Percentiles rank a stretch among this genome's conserved stretches.
These are phyloP conservation scores for Neoscytalidium dimidiatum DNA, from an alignment of 2,329 filamentous ascomycete genomes.

Conservation along the genomic window DNA sequence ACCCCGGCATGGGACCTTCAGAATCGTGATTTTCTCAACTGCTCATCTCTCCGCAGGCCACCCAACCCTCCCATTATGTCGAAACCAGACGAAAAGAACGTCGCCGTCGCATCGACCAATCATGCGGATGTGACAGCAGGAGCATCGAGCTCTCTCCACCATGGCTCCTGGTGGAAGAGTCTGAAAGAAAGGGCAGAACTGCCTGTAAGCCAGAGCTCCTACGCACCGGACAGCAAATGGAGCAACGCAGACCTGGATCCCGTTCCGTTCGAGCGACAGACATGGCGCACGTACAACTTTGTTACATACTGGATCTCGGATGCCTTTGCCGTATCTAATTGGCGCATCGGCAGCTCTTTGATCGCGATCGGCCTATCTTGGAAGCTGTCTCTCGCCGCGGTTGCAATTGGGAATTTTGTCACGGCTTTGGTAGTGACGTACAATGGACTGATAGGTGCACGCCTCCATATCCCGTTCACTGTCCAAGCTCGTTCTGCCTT, in stretches of 20 bases:
- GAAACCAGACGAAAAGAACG: neutral
- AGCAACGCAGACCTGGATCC: constrained; percentile 6
- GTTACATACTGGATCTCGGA: constrained; percentile 13
- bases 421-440: constrained; percentile 1
- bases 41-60: neutral
- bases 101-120: neutral
- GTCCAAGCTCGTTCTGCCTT: constrained; percentile 4
- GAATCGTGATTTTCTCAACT: neutral
- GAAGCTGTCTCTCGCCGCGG: neutral
- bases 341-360: constrained; percentile 9
- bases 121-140: neutral
- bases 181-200: neutral
- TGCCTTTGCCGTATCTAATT: neutral
- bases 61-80: neutral
- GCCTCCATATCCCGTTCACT: constrained; percentile 3
- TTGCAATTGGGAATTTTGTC: constrained; percentile 3
- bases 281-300: neutral
- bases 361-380: constrained; percentile 6
- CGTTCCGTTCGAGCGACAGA: neutral
- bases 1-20: neutral
- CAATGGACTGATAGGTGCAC: constrained; percentile 10
- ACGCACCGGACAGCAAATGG: neutral
- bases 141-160: neutral
- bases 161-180: neutral
- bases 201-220: neutral